Evolutionary conservation across 139 green algal species (phyloP), one percentile per base, ranked within the genome.

Genomic region (Tetratostichococcus sp.): DNA sequence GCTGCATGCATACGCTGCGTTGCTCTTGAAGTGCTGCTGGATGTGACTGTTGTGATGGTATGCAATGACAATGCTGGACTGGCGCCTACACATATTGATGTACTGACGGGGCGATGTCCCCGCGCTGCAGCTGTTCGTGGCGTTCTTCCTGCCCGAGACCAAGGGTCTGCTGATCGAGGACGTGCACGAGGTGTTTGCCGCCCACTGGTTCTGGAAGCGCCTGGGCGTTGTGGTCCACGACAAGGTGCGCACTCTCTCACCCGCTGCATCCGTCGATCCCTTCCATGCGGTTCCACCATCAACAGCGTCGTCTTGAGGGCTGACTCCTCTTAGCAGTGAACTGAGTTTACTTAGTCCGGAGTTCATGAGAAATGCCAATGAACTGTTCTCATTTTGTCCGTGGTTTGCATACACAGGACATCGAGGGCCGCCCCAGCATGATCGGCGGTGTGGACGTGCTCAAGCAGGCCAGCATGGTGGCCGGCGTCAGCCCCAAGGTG

Each of bases 141-240:
- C 78, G 25, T 71, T 93, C 30, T 85, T 86, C 30, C 39, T 94
- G 23, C 89, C 89, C 31, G 89, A 94, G 79, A 92, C 87, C 66
- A 89, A 89, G 73, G 79, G 75, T 25, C 71, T 93, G 28, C 82
- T 85, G 28, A 75, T 93, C 42, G 88, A 93, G 80, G 76, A 86
- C 43, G 76, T 88, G n/a, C 68, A 75, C 28, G 67, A 71, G 1
- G 66, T 79, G 25, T 82, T 87, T 67, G 70, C 72, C 28, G 66
- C 80, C 26, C 85, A 90, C 76, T 84, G 77, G 70, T 66, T 81
- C 42, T 86, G 62, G 62, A 62, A 62, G 50, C 50, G 50, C 14
- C 22, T 26, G 2, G 50, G 50, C 50, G 50, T 26, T 2, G 50
- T 62, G 11, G 19, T 17, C 11, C 50, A 62, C 50, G 2, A 23